Evolutionary conservation across 179 eudicot species (phyloP).

Genomic region (Actinidia arguta): DNA sequence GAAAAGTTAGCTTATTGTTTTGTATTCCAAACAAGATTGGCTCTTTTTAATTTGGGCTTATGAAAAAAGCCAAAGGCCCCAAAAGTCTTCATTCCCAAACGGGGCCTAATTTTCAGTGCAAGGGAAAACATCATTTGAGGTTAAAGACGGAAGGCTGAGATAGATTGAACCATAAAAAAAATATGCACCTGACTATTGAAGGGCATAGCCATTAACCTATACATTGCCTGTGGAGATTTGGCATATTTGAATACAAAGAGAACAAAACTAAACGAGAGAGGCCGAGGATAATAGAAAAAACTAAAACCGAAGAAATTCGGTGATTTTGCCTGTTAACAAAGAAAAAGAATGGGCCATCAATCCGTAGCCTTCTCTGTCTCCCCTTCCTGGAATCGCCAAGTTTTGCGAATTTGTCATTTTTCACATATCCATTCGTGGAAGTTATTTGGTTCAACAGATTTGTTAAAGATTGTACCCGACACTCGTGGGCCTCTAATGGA

Average conservation of each 20-base stretch:
- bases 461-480: too few species aligned
- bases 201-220: not conserved
- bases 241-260: not conserved
- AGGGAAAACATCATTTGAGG: too few species aligned
- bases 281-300: not conserved
- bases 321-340: not conserved
- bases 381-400: not conserved
- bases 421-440: conserved; percentile 2
- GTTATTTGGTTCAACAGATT: not conserved
- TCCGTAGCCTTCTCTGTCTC: not conserved
- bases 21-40: too few species aligned
- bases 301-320: not conserved
- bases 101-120: too few species aligned
- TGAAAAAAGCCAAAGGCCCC: too few species aligned
- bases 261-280: too few species aligned
- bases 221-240: conserved; percentile 7
- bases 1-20: too few species aligned
- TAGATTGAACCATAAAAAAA: too few species aligned
- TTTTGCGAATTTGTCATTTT: not conserved
- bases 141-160: not conserved
- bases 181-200: too few species aligned
- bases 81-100: too few species aligned
- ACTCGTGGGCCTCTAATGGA: not conserved
- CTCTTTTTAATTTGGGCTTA: too few species aligned
- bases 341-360: not conserved